phyloP scores from a whole-genome alignment of 768 basidiomycete genomes.

The Rhizopogon rudus region DNA sequence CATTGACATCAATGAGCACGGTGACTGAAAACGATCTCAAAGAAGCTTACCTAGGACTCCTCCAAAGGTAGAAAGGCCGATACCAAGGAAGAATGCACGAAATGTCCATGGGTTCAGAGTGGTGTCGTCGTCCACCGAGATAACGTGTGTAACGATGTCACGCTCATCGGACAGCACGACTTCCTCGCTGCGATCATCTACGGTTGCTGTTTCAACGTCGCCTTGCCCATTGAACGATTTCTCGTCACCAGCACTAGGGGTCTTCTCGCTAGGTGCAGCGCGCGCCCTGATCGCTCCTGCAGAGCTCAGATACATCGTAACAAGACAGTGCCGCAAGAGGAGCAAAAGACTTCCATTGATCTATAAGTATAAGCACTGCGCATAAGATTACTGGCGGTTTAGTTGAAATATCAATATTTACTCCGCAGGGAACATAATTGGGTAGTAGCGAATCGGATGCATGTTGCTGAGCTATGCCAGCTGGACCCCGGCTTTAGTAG shows the following conservation, averaged over 20 bases:
- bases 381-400: too few species aligned
- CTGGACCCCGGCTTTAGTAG: too few species aligned
- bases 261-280: background rate
- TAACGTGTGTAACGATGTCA: constrained; percentile 39
- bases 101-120: constrained; percentile 42
- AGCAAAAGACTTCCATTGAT: background rate
- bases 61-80: constrained; percentile 42
- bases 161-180: constrained; percentile 35
- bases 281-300: background rate
- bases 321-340: background rate
- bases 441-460: too few species aligned
- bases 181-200: constrained; percentile 20
- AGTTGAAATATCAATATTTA: too few species aligned
- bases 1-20: constrained; percentile 2
- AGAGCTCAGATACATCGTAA: background rate
- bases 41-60: constrained; percentile 37
- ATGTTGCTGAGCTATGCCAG: too few species aligned
- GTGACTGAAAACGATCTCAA: constrained; percentile 3
- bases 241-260: constrained; percentile 17
- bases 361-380: background rate
- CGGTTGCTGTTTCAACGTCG: constrained; percentile 28
- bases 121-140: constrained; percentile 40
- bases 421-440: too few species aligned
- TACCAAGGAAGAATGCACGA: constrained; percentile 40
- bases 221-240: constrained; percentile 23